phyloP scores from a whole-genome alignment of 192 early-diverging fungal species.

The Coemansia sp. region DNA sequence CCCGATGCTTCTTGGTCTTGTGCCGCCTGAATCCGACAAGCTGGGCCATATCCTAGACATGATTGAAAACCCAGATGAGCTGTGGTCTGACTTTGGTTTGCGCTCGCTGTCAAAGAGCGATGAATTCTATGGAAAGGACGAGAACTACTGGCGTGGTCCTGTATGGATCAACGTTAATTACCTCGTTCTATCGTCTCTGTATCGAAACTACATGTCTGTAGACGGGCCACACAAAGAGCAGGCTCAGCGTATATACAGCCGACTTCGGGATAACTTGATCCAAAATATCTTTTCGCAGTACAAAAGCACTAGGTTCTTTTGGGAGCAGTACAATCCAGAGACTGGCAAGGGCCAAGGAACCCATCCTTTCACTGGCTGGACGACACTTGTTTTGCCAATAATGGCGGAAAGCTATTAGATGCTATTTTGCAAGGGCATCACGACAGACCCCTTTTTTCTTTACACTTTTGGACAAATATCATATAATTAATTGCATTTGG shows the following conservation, averaged over 20 bases:
- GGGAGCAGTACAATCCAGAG: slow-evolving; percentile 85
- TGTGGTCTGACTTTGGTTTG: slow-evolving; percentile 80
- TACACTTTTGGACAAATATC: too few species aligned
- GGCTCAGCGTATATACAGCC: slow-evolving; percentile 67
- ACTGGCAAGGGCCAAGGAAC: slow-evolving; percentile 73
- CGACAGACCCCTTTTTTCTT: background rate
- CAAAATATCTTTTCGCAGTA: slow-evolving; percentile 74
- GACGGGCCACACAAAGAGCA: slow-evolving; percentile 66
- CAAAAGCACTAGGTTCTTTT: slow-evolving; percentile 72
- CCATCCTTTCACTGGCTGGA: slow-evolving; percentile 98
- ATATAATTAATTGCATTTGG: too few species aligned
- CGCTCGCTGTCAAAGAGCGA: slow-evolving; percentile 64
- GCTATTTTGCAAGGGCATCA: too few species aligned
- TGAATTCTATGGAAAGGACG: slow-evolving; percentile 68
- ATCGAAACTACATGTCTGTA: slow-evolving; percentile 56
- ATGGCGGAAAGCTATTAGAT: slow-evolving; percentile 75
- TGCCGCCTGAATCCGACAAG: slow-evolving; percentile 65
- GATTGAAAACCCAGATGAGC: slow-evolving; percentile 67
- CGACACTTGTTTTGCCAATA: slow-evolving; percentile 71
- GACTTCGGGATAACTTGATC: slow-evolving; percentile 73
- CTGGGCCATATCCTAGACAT: slow-evolving; percentile 71
- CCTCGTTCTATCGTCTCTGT: slow-evolving; percentile 66
- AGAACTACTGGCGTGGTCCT: slow-evolving; percentile 94
- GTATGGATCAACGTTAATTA: slow-evolving; percentile 95
- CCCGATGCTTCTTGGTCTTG: slow-evolving; percentile 72